A percentile compares a stretch with the other conserved stretches of the same genome.
Evolutionary conservation across 1,139 yeast genomes (phyloP).

Genomic region (Sugiyamaella sp.): DNA sequence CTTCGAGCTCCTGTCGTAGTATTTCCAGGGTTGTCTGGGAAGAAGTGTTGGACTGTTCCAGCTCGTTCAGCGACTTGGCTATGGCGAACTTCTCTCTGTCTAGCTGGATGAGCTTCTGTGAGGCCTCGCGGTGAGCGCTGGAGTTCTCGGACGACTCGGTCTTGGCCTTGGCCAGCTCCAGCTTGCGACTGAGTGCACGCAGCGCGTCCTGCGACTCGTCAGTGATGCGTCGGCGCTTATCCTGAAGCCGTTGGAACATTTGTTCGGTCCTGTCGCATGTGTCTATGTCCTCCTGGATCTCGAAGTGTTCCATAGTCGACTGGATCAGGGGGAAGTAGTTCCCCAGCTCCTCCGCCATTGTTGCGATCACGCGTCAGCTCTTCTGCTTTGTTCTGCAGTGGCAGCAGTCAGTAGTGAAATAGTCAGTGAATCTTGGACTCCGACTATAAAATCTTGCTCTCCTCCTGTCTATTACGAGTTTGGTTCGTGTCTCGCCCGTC

Average conservation of each 20-base stretch:
- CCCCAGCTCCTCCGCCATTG: slow-evolving; percentile 21
- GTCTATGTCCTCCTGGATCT: slow-evolving; percentile 53
- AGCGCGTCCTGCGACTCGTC: slow-evolving; percentile 30
- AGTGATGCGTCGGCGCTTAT: slow-evolving; percentile 25
- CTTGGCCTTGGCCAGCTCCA: slow-evolving; percentile 37
- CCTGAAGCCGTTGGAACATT: slow-evolving; percentile 28
- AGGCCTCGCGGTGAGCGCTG: slow-evolving; percentile 36
- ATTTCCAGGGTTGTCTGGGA: slow-evolving; percentile 50
- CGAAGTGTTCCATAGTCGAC: slow-evolving; percentile 52
- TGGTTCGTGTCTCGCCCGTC: too few relatives aligned
- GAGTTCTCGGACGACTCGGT: slow-evolving; percentile 42
- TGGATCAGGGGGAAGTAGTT: slow-evolving; percentile 23
- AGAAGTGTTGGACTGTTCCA: slow-evolving; percentile 56
- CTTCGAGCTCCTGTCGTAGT: slow-evolving; percentile 47
- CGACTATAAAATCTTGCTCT: too few relatives aligned
- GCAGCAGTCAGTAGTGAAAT: too few relatives aligned
- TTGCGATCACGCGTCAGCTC: too few relatives aligned
- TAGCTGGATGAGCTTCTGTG: slow-evolving; percentile 40
- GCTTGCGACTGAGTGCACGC: slow-evolving; percentile 37
- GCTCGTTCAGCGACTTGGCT: slow-evolving; percentile 60
- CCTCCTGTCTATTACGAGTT: too few relatives aligned
- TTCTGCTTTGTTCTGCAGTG: too few relatives aligned
- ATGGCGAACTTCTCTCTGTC: slow-evolving; percentile 56
- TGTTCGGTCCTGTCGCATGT: slow-evolving; percentile 32
- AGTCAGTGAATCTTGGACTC: too few relatives aligned